These are phyloP conservation scores for Albifimbria verrucaria DNA, from an alignment of 2,329 filamentous ascomycete genomes.

Conservation along the genomic window DNA sequence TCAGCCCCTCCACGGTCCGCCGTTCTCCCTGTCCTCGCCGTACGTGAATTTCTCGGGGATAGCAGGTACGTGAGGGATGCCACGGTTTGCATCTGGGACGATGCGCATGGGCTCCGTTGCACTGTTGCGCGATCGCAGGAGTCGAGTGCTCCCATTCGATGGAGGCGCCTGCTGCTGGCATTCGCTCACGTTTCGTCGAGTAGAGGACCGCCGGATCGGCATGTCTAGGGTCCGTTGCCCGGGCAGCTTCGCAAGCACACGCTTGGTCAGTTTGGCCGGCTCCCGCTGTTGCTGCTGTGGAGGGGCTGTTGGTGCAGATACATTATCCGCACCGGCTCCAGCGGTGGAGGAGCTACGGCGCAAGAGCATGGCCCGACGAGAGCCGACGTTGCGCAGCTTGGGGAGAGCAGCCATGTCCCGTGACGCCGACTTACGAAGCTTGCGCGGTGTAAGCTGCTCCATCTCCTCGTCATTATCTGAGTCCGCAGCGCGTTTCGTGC, in stretches of 20 bases:
- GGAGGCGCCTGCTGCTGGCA: neutral
- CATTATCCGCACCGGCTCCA: slow-evolving; percentile 1
- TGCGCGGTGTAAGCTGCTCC: slow-evolving; percentile 30
- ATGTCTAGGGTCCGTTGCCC: slow-evolving; percentile 2
- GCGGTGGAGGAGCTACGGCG: slow-evolving; percentile 25
- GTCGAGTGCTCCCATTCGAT: slow-evolving; percentile 13
- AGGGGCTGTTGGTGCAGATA: slow-evolving; percentile 4
- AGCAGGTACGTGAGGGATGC: slow-evolving; percentile 41
- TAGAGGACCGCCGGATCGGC: slow-evolving; percentile 7
- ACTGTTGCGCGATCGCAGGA: slow-evolving; percentile 20
- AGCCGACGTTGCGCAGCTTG: slow-evolving; percentile 26
- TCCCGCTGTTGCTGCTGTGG: slow-evolving; percentile 5
- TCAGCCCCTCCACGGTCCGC: slow-evolving; percentile 25
- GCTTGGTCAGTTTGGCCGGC: slow-evolving; percentile 23
- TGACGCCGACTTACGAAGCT: slow-evolving; percentile 50
- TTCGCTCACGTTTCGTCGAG: slow-evolving; percentile 13
- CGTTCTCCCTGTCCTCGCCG: slow-evolving; percentile 31
- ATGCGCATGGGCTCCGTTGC: slow-evolving; percentile 32
- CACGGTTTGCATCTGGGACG: slow-evolving; percentile 43
- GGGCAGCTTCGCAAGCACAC: slow-evolving; percentile 8
- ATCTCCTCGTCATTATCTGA: slow-evolving; percentile 27
- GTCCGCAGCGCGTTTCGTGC: slow-evolving; percentile 47
- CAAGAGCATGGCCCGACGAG: slow-evolving; percentile 18
- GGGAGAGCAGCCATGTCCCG: slow-evolving; percentile 35
- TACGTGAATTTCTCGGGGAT: slow-evolving; percentile 41